These are phyloP conservation scores for Meira miltonrushii DNA, from an alignment of 1,284 basidiomycete species.

Conservation along the genomic window DNA sequence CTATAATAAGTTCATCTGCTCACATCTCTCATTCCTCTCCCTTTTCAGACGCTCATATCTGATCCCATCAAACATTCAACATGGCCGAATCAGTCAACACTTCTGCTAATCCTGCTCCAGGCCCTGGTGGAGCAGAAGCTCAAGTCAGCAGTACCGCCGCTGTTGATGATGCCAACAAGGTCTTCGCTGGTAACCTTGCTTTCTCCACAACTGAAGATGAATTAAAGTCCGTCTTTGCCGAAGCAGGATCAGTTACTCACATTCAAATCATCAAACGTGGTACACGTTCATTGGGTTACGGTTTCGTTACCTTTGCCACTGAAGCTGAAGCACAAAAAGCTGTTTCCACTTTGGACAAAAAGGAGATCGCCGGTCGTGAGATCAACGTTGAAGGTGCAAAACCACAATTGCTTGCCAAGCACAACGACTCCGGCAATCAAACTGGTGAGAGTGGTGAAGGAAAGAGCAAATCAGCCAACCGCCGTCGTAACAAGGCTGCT, in stretches of 20 bases:
- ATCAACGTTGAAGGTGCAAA: constrained; percentile 46
- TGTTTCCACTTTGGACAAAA: constrained; percentile 40
- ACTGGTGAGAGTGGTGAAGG: constrained; percentile 9
- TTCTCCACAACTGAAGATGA: constrained; percentile 46
- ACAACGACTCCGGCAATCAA: constrained; percentile 17
- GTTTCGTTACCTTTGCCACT: constrained; percentile 45
- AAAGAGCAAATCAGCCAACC: constrained; percentile 2
- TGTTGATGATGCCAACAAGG: constrained; percentile 11
- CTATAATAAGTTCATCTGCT: too few species aligned
- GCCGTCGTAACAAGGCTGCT: neutral
- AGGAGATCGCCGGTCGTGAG: constrained; percentile 41
- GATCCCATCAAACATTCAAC: neutral
- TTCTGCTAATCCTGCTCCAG: neutral
- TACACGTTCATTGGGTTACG: constrained; percentile 46
- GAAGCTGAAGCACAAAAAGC: constrained; percentile 41
- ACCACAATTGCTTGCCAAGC: constrained; percentile 22
- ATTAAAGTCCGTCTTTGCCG: constrained; percentile 38
- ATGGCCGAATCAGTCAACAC: neutral
- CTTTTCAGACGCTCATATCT: too few species aligned
- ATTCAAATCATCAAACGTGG: constrained; percentile 47
- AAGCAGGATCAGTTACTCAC: constrained; percentile 37
- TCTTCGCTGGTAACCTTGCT: constrained; percentile 37
- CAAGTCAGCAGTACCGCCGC: constrained; percentile 7
- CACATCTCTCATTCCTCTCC: too few species aligned
- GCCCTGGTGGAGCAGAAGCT: constrained; percentile 4